phyloP scores from a whole-genome alignment of 2,329 filamentous ascomycete species.

The Lecanosticta acicola region DNA sequence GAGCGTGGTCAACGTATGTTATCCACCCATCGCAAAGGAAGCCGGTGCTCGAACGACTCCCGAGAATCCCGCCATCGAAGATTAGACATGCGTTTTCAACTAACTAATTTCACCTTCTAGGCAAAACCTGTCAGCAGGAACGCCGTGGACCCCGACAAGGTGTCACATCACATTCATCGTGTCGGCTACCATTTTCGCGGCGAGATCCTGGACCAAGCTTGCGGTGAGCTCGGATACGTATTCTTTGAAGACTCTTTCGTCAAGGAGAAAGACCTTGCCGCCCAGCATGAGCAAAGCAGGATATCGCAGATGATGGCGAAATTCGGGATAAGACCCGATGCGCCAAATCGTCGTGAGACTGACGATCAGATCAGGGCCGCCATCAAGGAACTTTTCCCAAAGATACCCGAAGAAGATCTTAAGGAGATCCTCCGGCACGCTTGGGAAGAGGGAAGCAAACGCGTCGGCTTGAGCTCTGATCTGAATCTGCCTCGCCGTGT shows the following conservation, averaged over 20 bases:
- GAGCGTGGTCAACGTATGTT: conserved; percentile 56
- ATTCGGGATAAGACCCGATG: conserved; percentile 24
- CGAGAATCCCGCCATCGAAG: too few species aligned
- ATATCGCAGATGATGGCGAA: conserved; percentile 35
- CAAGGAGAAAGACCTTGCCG: conserved; percentile 23
- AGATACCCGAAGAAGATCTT: conserved; percentile 54
- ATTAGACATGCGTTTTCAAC: background rate
- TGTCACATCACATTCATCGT: conserved; percentile 57
- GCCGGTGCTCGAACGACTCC: too few species aligned
- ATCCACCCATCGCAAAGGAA: background rate
- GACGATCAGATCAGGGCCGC: conserved; percentile 52
- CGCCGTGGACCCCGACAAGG: conserved; percentile 24
- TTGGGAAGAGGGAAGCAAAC: conserved; percentile 54
- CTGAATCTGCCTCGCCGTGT: conserved; percentile 52
- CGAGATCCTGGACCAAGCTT: conserved; percentile 54
- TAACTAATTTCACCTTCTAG: conserved; percentile 14
- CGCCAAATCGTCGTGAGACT: conserved; percentile 32
- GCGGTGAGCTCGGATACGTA: conserved; percentile 46
- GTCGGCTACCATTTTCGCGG: conserved; percentile 60
- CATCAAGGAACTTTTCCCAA: conserved; percentile 58
- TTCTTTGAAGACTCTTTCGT: conserved; percentile 29
- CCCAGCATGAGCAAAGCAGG: conserved; percentile 19
- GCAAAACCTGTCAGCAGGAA: conserved; percentile 21
- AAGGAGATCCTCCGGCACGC: conserved; percentile 55
- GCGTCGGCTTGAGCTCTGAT: conserved; percentile 53